A percentile compares a stretch with the other conserved stretches of the same genome.
phyloP scores from a whole-genome alignment of 371 early-diverging fungal genomes.

The Apophysomyces elegans region DNA sequence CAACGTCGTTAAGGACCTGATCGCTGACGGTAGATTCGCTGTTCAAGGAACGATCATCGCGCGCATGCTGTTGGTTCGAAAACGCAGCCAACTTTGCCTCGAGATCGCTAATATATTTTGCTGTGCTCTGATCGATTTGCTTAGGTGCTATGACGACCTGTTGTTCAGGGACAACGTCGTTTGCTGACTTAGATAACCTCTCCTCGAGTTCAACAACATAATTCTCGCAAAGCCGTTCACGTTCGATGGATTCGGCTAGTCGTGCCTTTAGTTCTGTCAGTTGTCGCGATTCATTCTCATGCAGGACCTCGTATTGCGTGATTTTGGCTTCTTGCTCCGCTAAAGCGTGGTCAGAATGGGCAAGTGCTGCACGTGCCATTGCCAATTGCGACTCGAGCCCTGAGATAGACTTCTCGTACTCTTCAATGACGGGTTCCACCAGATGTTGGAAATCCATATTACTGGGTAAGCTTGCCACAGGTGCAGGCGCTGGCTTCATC shows the following conservation, averaged over 20 bases:
- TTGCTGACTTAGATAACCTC: slow-evolving; percentile 39
- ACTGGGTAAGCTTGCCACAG: neutral
- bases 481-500: neutral
- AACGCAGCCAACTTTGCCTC: slow-evolving; percentile 33
- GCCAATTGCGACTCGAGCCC: slow-evolving; percentile 62
- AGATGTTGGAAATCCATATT: slow-evolving; percentile 56
- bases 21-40: neutral
- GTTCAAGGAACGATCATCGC: slow-evolving; percentile 12
- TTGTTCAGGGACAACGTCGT: slow-evolving; percentile 37
- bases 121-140: slow-evolving; percentile 50
- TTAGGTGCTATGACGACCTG: slow-evolving; percentile 40
- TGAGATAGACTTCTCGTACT: slow-evolving; percentile 66
- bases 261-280: slow-evolving; percentile 31
- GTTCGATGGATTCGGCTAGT: slow-evolving; percentile 28
- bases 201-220: slow-evolving; percentile 53
- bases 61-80: neutral
- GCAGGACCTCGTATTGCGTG: slow-evolving; percentile 29
- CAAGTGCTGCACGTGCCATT: slow-evolving; percentile 55
- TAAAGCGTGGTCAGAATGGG: slow-evolving; percentile 51
- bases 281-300: slow-evolving; percentile 18
- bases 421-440: slow-evolving; percentile 71
- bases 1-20: slow-evolving; percentile 21
- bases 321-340: slow-evolving; percentile 54
- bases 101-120: slow-evolving; percentile 51
- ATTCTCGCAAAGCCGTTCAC: slow-evolving; percentile 39